Evolutionary conservation across 192 early-diverging fungal species (phyloP), one percentile per base, ranked within the genome.

Genomic region (Mortierella antarctica): DNA sequence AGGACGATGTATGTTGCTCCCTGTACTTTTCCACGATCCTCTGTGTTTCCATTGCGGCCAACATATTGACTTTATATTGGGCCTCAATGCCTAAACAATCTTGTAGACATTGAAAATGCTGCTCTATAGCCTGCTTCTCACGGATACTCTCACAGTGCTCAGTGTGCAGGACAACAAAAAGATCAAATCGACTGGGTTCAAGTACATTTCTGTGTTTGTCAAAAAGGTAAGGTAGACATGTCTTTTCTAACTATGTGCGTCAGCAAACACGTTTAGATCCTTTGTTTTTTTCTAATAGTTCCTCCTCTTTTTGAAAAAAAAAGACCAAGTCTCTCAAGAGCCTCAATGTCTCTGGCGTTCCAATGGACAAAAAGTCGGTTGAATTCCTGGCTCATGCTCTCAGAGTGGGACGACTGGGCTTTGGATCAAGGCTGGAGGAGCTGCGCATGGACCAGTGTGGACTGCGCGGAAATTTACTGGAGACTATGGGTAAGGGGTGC

Each of bases 201-300:
- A 91, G 58, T 94, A 93, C 72, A 73, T 93, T 60, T 85, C 93
- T 0, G 87, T 92, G 3, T 92, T 90, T 62, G 87, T 94, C 21
- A 93, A 91, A 67, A 92, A 89, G 69, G 89, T 84, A 84, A 65
- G 67, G 23, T 42, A 41, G 9, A 7, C 2, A 18, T 12, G 31
- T 31, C 31, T 31, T 31, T 31, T 31, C 31, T 31, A 14, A 17
- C 14, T 18, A 41, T 31, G 5, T 21, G 15, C 12, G 4, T 12
- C 11, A 20, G 11, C 31, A 31, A 54, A 62, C 13, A 57, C 5
- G 39, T 20, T 6, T 48, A 5, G 40, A 6, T 7, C 31, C 10
- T 10, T 47, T 53, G 12, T 51, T 71, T n/a, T n/a, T n/a, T n/a
- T n/a, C n/a, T 67, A 71, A 23, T 44, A 3, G 50, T 17, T 61